Conservation (phyloP, 805 yeast species). For the Wickerhamiella bombiphila region DNA sequence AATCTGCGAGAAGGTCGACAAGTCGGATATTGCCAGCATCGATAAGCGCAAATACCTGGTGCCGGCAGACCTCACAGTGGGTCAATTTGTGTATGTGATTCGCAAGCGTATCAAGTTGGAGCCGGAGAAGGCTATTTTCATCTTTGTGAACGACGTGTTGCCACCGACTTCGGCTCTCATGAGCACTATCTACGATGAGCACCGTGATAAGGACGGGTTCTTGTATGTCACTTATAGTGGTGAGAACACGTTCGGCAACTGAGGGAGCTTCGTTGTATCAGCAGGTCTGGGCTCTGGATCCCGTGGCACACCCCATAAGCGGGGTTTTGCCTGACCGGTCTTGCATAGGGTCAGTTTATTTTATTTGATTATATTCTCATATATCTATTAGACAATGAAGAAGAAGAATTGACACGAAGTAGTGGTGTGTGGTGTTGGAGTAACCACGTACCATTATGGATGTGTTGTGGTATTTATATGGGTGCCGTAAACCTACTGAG, state of each 20-base stretch:
- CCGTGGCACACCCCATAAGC: no score
- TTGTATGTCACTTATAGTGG: conserved; percentile 92
- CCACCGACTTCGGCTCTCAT: conserved; percentile 97
- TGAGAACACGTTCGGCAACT: conserved; percentile 84
- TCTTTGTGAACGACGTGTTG: conserved; percentile 88
- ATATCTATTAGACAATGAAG: no score
- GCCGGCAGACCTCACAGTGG: conserved; percentile 91
- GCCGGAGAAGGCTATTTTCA: conserved; percentile 94
- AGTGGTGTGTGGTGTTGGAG: no score
- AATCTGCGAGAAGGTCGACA: conserved; percentile 93
- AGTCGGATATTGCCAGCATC: conserved; percentile 87
- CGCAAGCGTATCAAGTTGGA: conserved; percentile 92
- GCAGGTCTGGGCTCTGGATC: no score
- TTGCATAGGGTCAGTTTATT: no score
- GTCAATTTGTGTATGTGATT: conserved; percentile 95
- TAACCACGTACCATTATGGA: no score
- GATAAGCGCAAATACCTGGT: conserved; percentile 96
- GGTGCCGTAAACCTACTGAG: no score
- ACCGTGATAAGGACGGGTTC: conserved; percentile 95
- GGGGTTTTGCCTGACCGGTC: no score
- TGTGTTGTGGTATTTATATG: no score
- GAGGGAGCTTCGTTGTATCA: no score
- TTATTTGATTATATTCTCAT: no score
- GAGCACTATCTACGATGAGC: conserved; percentile 90
- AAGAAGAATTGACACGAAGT: no score